Base-by-base conservation (phyloP, 345 rosid species). In the Eutrema japonicum region DNA sequence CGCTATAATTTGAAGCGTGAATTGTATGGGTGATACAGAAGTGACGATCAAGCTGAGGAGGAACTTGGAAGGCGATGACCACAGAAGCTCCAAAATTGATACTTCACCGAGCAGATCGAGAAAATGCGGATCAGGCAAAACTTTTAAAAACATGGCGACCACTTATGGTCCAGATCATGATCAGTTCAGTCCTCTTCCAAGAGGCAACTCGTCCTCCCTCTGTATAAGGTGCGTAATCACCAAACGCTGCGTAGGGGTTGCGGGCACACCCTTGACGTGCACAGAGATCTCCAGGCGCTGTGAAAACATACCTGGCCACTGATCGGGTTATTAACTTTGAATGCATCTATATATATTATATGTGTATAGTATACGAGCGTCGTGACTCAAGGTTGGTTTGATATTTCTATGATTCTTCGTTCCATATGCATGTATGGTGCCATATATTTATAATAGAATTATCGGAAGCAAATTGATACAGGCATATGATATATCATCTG, bases 1-100 rank as follows among this genome's bases (percentile, higher is more conserved):
- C 10, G 27, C 11, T 26, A 58, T 61, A 63, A 41, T 2, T 9
- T 45, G 5, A 45, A n/a, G n/a, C 47, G n/a, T 32, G 42, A 48
- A 35, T 16, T 64, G 32, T 16, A 32, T 47, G 1, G 22, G 22
- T 18, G 70, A 49, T 36, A 22, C 47, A 65, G 70, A 50, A 66
- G 70, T 37, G 13, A 66, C 58, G 3, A 12, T 4, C 18, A 66
- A 36, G 8, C 51, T 13, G 46, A 22, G 22, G 58, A 65, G 36
- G 7, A 48, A 50, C 4, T 12, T 66, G 70, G 48, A 66, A 26
- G n/a, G 47, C 48, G 4, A 8, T 38, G 38, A 5, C 3, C 6
- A 26, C 9, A 9, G 6, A 51, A 38, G 37, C 38, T 66, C 48
- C 5, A 66, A 51, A 66, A 50, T 36, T 1, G 8, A 3, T 12